Evolutionary conservation across 495 filamentous ascomycete species (phyloP).

Genomic region (Aspergillus avenaceus): DNA sequence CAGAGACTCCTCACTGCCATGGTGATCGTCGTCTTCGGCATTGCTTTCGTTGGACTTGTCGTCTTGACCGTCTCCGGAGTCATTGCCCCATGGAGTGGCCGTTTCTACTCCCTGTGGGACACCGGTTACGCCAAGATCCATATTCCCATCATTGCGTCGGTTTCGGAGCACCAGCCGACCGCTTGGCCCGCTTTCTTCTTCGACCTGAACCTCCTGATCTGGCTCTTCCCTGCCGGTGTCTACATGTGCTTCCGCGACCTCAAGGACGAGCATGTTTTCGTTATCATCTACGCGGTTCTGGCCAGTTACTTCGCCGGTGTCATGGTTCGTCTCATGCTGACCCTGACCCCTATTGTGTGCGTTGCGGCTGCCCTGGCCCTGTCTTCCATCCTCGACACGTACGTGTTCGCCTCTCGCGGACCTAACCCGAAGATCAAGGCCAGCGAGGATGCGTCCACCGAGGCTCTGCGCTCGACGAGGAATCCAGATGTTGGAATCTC

Average conservation of each 20-base stretch:
- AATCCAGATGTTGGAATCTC: constrained; percentile 80
- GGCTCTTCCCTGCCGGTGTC: constrained; percentile 97
- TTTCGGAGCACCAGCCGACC: constrained; percentile 98
- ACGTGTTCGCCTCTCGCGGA: constrained; percentile 55
- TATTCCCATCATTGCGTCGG: constrained; percentile 98
- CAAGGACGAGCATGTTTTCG: constrained; percentile 95
- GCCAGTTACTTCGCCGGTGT: constrained; percentile 98
- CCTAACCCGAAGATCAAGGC: constrained; percentile 43
- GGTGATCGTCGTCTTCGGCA: constrained; percentile 69
- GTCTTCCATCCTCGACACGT: constrained; percentile 87
- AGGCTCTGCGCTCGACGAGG: constrained; percentile 64
- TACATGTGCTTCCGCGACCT: constrained; percentile 96
- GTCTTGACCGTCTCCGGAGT: constrained; percentile 80
- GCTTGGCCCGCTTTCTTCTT: constrained; percentile 99
- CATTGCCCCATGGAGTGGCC: constrained; percentile 96
- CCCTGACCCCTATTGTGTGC: constrained; percentile 93
- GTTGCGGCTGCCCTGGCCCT: constrained; percentile 87
- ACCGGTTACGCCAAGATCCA: constrained; percentile 99
- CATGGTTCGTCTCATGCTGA: constrained; percentile 99
- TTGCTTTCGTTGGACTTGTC: constrained; percentile 72
- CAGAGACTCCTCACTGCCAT: constrained; percentile 76
- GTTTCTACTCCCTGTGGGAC: constrained; percentile 99
- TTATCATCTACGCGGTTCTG: constrained; percentile 93
- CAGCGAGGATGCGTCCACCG: constrained; percentile 42
- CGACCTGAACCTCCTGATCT: constrained; percentile 96